phyloP scores from a whole-genome alignment of 176 grass and related monocot species.

The Pontederia paniculata region DNA sequence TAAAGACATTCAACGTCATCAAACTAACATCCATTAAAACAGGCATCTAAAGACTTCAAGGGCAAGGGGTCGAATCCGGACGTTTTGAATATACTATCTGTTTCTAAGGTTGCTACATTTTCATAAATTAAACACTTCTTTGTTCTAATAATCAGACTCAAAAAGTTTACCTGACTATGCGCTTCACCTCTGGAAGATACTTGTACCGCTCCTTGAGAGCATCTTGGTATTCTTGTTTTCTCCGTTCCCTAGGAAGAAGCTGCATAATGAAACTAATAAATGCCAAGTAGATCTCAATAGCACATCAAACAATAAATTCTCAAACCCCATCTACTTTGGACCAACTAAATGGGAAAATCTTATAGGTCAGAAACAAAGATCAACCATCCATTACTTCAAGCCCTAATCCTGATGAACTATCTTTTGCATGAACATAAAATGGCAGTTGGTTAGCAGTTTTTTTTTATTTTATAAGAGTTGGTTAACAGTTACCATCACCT shows the following conservation, averaged over 20 bases:
- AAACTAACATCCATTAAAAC: neutral
- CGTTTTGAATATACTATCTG: neutral
- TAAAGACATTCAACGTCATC: too few species aligned
- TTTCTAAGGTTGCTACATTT: too few species aligned
- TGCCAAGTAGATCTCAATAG: neutral
- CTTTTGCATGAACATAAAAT: too few species aligned
- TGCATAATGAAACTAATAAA: slow-evolving; percentile 23
- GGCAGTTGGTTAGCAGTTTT: too few species aligned
- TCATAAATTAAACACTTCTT: too few species aligned
- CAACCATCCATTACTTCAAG: too few species aligned
- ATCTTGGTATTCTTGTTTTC: slow-evolving; percentile 68
- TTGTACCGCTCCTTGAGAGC: slow-evolving; percentile 64
- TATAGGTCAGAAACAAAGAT: too few species aligned
- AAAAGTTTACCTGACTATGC: slow-evolving; percentile 55
- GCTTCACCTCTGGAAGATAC: slow-evolving; percentile 73
- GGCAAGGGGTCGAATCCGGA: too few species aligned
- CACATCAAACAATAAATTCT: neutral
- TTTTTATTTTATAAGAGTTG: too few species aligned
- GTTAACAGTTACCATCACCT: too few species aligned
- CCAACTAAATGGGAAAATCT: too few species aligned
- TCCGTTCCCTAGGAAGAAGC: slow-evolving; percentile 86
- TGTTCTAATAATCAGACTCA: neutral
- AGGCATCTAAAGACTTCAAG: neutral
- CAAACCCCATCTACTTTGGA: neutral
- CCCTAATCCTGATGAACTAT: too few species aligned